A percentile compares a stretch with the other conserved stretches of the same genome.
phyloP scores from a whole-genome alignment of 768 basidiomycete genomes.

The Tricholoma sp. region DNA sequence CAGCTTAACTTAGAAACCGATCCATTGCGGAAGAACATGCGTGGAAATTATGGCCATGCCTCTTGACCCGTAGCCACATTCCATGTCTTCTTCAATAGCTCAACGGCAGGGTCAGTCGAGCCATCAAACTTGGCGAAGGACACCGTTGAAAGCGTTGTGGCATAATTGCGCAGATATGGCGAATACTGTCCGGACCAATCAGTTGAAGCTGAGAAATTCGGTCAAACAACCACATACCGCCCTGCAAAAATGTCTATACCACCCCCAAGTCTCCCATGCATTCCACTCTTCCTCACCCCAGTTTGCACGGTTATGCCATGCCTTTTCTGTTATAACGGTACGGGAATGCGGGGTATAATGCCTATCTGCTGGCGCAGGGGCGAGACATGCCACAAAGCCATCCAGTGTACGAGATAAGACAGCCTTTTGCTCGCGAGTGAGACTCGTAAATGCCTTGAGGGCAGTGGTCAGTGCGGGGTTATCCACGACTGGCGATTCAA shows the following conservation, averaged over 20 bases:
- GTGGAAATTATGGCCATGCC: neutral
- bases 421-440: conserved; percentile 72
- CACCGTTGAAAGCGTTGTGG: conserved; percentile 62
- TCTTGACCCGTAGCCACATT: conserved; percentile 64
- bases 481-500: conserved; percentile 46
- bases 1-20: neutral
- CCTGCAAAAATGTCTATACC: conserved; percentile 87
- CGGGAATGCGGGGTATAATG: conserved; percentile 48
- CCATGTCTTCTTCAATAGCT: conserved; percentile 64
- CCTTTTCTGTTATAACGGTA: conserved; percentile 55
- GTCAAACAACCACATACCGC: conserved; percentile 42
- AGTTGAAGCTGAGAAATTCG: neutral
- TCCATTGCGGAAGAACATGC: neutral
- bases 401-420: conserved; percentile 69
- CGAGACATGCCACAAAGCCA: conserved; percentile 67
- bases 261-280: conserved; percentile 85
- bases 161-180: conserved; percentile 71
- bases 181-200: conserved; percentile 51
- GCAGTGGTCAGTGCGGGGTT: conserved; percentile 67
- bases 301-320: conserved; percentile 64
- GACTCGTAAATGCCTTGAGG: conserved; percentile 67
- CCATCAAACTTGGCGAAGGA: conserved; percentile 63
- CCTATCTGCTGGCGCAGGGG: conserved; percentile 32
- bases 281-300: conserved; percentile 79
- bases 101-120: conserved; percentile 49